A percentile compares a stretch with the other conserved stretches of the same genome.
Conservation (phyloP, 2,329 filamentous ascomycete genomes). For the Colletotrichum lupini region DNA sequence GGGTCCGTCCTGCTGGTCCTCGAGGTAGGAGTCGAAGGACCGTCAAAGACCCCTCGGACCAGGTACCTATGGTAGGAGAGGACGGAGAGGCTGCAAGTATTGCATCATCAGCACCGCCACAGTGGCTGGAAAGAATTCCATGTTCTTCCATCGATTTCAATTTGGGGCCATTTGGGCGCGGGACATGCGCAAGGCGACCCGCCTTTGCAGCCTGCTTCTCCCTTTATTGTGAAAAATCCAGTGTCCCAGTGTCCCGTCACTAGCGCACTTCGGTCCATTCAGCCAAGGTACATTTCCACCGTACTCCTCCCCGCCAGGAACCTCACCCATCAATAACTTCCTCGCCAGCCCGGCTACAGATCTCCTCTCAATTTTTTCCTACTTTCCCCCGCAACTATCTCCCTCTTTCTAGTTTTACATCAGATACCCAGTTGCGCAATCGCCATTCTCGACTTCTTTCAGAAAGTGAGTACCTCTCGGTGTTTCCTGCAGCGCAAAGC, state of each 20-base stretch:
- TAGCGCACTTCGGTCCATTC: conserved; percentile 25
- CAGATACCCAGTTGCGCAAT: conserved; percentile 33
- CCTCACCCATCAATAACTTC: conserved; percentile 34
- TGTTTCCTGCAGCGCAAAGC: neutral
- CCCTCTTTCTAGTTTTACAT: conserved; percentile 22
- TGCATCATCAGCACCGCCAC: conserved; percentile 38
- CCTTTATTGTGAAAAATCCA: conserved; percentile 38
- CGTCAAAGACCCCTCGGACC: conserved; percentile 10
- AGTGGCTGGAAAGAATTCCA: conserved; percentile 38
- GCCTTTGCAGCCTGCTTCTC: conserved; percentile 34
- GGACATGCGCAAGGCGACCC: conserved; percentile 35
- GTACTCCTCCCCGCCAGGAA: conserved; percentile 32
- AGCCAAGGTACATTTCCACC: conserved; percentile 33
- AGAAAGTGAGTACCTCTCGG: conserved; percentile 5
- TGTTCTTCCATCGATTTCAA: conserved; percentile 37
- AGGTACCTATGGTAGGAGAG: conserved; percentile 9
- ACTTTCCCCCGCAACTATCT: conserved; percentile 2
- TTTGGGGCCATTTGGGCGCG: conserved; percentile 27
- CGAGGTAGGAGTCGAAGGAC: neutral
- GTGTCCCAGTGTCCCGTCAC: conserved; percentile 30
- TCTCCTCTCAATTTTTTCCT: conserved; percentile 10
- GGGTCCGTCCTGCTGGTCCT: conserved; percentile 24
- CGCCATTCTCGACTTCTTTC: neutral
- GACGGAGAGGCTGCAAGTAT: conserved; percentile 8
- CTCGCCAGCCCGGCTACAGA: conserved; percentile 19